Conservation (phyloP, 768 basidiomycete genomes). For the Strobilomyces confusus region DNA sequence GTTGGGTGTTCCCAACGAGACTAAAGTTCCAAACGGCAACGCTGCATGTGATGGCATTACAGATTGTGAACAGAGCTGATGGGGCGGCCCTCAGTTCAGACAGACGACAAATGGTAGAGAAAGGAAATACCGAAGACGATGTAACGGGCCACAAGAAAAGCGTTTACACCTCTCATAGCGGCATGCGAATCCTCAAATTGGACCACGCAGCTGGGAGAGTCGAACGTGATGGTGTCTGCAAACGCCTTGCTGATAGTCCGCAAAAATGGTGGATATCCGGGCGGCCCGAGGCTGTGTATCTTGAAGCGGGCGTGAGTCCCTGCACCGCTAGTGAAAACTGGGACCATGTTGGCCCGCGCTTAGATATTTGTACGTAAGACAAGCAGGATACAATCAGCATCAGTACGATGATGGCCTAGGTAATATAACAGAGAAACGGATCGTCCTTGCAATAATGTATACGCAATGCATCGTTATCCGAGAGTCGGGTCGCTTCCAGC, state of each 20-base stretch:
- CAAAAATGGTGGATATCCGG: constrained; percentile 6
- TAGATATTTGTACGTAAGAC: constrained; percentile 15
- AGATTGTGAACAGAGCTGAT: constrained; percentile 58
- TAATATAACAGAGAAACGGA: constrained; percentile 19
- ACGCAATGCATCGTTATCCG: neutral
- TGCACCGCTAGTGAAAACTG: neutral
- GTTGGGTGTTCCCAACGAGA: constrained; percentile 35
- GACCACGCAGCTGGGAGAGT: constrained; percentile 32
- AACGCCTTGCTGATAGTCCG: constrained; percentile 17
- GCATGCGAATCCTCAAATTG: constrained; percentile 27
- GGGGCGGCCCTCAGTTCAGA: constrained; percentile 3
- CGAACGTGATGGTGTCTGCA: constrained; percentile 11
- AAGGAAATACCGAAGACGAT: constrained; percentile 49
- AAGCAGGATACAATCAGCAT: constrained; percentile 15
- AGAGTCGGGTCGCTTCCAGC: constrained; percentile 5
- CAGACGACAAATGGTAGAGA: neutral
- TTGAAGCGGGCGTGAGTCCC: neutral
- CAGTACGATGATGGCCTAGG: constrained; percentile 11
- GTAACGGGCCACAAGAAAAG: constrained; percentile 53
- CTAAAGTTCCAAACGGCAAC: constrained; percentile 68
- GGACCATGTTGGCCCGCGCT: neutral
- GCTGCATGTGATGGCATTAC: constrained; percentile 61
- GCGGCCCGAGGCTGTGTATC: constrained; percentile 12
- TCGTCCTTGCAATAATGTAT: constrained; percentile 21
- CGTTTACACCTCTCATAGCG: constrained; percentile 29